Evolutionary conservation across 2,329 filamentous ascomycete species (phyloP), one percentile per base, ranked within the genome.

Genomic region (Colletotrichum paranaense): DNA sequence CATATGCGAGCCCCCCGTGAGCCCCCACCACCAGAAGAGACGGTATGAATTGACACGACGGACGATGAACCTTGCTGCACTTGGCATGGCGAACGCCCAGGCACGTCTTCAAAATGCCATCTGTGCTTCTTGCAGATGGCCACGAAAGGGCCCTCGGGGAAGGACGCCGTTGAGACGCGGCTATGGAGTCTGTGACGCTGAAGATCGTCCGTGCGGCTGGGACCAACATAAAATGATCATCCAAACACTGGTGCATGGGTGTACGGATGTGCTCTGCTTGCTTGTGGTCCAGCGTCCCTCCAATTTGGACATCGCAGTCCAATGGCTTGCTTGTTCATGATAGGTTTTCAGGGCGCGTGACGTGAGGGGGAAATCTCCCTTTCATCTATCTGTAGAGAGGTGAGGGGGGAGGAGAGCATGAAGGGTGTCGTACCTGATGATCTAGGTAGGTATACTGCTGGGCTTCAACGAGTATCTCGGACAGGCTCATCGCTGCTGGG

Each of bases 191-290:
- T 46, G 56, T 32, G 24, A 65, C 38, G 55, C 42, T 69, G 42
- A 64, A 70, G 53, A 69, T 62, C 60, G 55, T 60, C 66, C 59
- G 66, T 65, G 67, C 66, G 42, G 46, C 32, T 56, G 38, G 9
- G 55, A 68, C n/a, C 28, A 24, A 35, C n/a, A 11, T 11, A 24
- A 42, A 22, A 42, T 59, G 38, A 72, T 35, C 35, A 55, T 28
- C 42, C 11, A 62, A 38, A 22, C n/a, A 11, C 24, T 28, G 32
- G 38, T 32, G 35, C 49, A 30, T 14, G n/a, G 35, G 14, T n/a
- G 26, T 55, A 11, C 38, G 28, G 6, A 64, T 26, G 19, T 30
- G 14, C 14, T 42, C 24, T 22, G 8, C 22, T 16, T 26, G n/a
- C 49, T 26, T 19, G 4, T 28, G 19, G 30, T 28, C 49, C 46